Conservation (phyloP, 306 rosid genomes). For the Sphenostylis stenocarpa region DNA sequence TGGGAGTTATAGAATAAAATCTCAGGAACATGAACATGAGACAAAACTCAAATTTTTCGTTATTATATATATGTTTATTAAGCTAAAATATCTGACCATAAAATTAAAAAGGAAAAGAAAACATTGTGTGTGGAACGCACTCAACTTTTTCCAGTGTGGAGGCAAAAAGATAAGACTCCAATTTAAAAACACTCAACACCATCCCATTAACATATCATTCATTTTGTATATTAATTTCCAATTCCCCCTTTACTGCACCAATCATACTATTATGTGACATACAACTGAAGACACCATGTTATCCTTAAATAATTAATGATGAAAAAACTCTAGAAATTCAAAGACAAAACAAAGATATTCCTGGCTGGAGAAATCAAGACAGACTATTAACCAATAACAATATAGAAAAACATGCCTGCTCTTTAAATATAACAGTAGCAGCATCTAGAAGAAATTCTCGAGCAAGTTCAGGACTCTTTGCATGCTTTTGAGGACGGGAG, state of each 20-base stretch:
- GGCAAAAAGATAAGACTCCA: constrained; percentile 1
- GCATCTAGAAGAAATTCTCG: constrained; percentile 97
- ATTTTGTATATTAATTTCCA: not conserved
- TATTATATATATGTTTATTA: not conserved
- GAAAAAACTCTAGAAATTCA: not conserved
- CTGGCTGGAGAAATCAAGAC: not conserved
- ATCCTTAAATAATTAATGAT: not conserved
- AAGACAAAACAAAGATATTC: constrained; percentile 8
- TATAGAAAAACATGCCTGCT: constrained; percentile 69
- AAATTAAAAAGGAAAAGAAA: not conserved
- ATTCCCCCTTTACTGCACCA: constrained; percentile 7
- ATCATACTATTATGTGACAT: not conserved
- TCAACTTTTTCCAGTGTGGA: not conserved
- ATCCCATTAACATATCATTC: constrained; percentile 6
- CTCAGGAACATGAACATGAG: not conserved
- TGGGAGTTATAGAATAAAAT: not conserved
- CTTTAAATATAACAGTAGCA: constrained; percentile 96
- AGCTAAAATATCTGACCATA: not conserved
- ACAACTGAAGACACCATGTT: not conserved
- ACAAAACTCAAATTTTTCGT: not conserved
- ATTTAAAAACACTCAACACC: not conserved
- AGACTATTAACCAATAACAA: constrained; percentile 1
- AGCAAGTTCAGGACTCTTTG: constrained; percentile 99
- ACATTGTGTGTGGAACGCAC: not conserved
- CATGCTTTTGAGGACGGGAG: constrained; percentile 98